These are phyloP conservation scores for Cucurbita ficifolia DNA, from an alignment of 306 rosid genomes.

Conservation along the genomic window DNA sequence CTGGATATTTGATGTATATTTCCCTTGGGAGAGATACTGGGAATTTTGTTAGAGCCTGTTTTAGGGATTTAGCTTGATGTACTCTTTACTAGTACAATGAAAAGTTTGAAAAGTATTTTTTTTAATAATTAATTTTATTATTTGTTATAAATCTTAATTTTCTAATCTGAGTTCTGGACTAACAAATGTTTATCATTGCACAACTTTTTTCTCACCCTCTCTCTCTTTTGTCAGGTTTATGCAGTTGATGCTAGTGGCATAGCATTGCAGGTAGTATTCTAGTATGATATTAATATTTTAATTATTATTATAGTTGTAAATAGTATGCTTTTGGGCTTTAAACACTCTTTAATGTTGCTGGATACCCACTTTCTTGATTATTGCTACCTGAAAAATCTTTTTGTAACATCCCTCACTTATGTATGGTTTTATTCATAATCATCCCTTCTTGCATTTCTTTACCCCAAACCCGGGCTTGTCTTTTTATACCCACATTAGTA, in stretches of 20 bases:
- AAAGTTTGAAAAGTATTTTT: no score
- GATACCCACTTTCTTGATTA: neutral
- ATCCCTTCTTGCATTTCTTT: neutral
- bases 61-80: neutral
- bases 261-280: conserved; percentile 67
- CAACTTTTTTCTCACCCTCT: conserved; percentile 8
- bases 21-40: no score
- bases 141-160: neutral
- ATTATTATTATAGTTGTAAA: neutral
- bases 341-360: neutral
- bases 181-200: neutral
- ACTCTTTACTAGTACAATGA: neutral
- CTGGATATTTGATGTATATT: no score
- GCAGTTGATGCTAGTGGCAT: conserved; percentile 98
- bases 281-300: neutral
- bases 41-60: neutral
- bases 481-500: no score
- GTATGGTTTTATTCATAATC: neutral
- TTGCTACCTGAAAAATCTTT: neutral
- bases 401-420: neutral
- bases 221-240: conserved; percentile 45
- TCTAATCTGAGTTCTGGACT: neutral
- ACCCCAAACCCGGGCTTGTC: neutral
- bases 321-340: neutral
- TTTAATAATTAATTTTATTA: no score